Base-by-base conservation (phyloP, 129 eudicot species). In the Chrysanthemum makinoi region DNA sequence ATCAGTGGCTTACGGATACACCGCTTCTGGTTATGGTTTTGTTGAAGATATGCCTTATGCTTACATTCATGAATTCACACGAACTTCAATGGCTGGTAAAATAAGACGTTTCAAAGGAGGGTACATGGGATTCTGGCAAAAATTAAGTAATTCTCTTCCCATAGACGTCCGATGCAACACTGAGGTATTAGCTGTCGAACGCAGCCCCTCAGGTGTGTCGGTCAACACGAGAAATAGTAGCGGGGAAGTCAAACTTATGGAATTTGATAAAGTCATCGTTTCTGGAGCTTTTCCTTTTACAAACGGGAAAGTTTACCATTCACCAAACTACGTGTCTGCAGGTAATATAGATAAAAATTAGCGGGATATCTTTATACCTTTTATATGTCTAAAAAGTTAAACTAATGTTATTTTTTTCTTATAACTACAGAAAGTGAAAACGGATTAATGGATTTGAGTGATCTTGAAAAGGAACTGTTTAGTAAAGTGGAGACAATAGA, bases 41-140 rank as follows among this genome's bases (percentile, higher is more conserved):
- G 87, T 90, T 33, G 86, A 90, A 77, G 97, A 90, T 65, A 87
- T 90, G 97, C 91, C 97, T 62, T 90, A 90, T 73, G 91, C 97
- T 59, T 90, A 87, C 80, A 83, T 90, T 70, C 97, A 90, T 15
- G 97, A 90, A 74, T 90, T 90, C 84, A 90, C 91, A 9, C 69
- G 94, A 73, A 90, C 97, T 64, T 90, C 97, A 2, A 90, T 85
- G 97, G 95, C 91, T 70, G 97, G 97, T 68, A 90, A 87, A 60
- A 90, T 90, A 5, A 66, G 95, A 48, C 87, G 97, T 14, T 87
- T 90, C 15, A 87, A 87, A 76, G 95, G 83, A 0, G 95, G 97
- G 5, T 87, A 90, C 66, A 87, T 73, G 86, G 81, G 87, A 70
- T 69, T 90, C 48, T 90, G 97, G 97, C 72, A 85, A 55, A 77